These are phyloP conservation scores for Linnemannia exigua DNA, from an alignment of 192 early-diverging fungal species.

Conservation along the genomic window DNA sequence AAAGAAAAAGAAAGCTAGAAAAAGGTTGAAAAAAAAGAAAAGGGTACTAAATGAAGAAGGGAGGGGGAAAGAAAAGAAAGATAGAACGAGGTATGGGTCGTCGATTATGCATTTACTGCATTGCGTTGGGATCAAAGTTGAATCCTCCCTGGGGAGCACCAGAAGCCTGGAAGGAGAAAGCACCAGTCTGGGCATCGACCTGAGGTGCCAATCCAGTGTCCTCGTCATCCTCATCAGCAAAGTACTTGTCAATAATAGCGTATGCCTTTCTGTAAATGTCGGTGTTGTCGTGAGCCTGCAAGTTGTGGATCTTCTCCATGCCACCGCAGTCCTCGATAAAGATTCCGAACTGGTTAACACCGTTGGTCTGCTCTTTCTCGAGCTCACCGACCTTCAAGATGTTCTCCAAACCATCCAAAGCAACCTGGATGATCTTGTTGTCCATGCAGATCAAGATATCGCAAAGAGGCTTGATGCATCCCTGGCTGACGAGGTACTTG, in stretches of 20 bases:
- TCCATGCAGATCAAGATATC: constrained; percentile 92
- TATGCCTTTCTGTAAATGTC: constrained; percentile 99
- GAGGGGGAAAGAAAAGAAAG: neutral
- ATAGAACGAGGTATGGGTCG: neutral
- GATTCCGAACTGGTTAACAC: constrained; percentile 89
- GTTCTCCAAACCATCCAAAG: constrained; percentile 97
- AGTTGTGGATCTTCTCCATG: constrained; percentile 94
- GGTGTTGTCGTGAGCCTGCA: constrained; percentile 96
- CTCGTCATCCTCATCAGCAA: constrained; percentile 87
- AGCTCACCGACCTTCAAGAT: constrained; percentile 96
- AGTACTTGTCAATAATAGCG: constrained; percentile 97
- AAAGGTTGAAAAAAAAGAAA: neutral
- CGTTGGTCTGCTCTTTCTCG: constrained; percentile 75
- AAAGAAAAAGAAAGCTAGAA: neutral
- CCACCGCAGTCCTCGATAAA: constrained; percentile 95
- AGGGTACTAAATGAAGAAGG: neutral
- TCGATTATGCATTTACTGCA: constrained; percentile 25
- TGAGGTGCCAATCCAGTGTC: constrained; percentile 81
- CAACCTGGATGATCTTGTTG: constrained; percentile 97
- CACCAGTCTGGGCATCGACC: constrained; percentile 81
- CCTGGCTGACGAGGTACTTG: constrained; percentile 91
- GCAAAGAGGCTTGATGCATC: constrained; percentile 95
- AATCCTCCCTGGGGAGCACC: constrained; percentile 85
- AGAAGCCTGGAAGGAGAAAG: constrained; percentile 83
- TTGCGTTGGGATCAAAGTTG: constrained; percentile 72